Conservation (phyloP, 371 early-diverging fungal species). For the Dichotomocladium elegans region DNA sequence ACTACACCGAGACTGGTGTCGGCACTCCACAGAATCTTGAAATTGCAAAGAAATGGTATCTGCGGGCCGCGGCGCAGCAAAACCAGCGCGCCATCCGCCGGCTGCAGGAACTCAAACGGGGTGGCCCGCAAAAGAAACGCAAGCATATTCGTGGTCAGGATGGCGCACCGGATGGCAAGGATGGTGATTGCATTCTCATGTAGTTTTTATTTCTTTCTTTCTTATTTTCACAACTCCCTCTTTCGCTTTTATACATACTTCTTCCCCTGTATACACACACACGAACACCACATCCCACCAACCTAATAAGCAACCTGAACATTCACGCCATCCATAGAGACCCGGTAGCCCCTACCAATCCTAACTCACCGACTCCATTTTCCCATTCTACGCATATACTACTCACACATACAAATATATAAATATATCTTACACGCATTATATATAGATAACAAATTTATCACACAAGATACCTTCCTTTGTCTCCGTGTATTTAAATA, state of each 20-base stretch:
- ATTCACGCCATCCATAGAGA: no score
- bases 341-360: no score
- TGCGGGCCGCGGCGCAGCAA: conserved; percentile 72
- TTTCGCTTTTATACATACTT: not conserved
- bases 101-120: conserved; percentile 67
- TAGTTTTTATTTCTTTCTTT: conserved; percentile 2
- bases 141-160: conserved; percentile 30
- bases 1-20: conserved; percentile 79
- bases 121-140: conserved; percentile 40
- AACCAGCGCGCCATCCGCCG: conserved; percentile 72
- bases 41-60: conserved; percentile 77
- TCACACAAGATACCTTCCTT: no score
- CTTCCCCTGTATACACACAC: no score
- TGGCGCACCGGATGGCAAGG: conserved; percentile 23
- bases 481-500: no score
- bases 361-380: no score
- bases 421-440: no score
- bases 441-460: no score
- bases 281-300: not conserved
- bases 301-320: no score
- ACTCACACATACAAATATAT: no score
- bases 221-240: not conserved
- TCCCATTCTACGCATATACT: no score
- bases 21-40: conserved; percentile 65
- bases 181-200: conserved; percentile 43